These are phyloP conservation scores for Lasiosphaeris hirsuta DNA, from an alignment of 495 filamentous ascomycete genomes.

Conservation along the genomic window DNA sequence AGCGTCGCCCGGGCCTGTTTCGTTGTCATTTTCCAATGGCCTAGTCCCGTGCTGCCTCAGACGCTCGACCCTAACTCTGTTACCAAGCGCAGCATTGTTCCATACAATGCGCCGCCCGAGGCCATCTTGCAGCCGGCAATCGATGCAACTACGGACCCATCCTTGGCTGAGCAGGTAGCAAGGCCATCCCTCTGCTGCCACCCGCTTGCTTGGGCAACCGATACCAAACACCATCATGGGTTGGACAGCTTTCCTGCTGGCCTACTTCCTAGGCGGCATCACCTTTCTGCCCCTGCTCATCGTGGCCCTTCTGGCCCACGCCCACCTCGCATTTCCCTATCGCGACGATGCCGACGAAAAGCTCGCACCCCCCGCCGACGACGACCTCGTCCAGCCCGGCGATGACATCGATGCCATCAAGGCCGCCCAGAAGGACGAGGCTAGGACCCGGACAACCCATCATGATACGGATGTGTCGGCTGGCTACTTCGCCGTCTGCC, in stretches of 20 bases:
- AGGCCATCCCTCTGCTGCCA: conserved; percentile 3
- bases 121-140: conserved; percentile 8
- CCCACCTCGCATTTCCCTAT: conserved; percentile 64
- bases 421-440: conserved; percentile 41
- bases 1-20: no score
- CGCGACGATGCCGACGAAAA: conserved; percentile 33
- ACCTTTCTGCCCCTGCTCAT: conserved; percentile 82
- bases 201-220: not conserved
- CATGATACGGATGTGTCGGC: conserved; percentile 82
- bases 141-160: conserved; percentile 24
- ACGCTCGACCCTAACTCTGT: not conserved
- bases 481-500: conserved; percentile 91
- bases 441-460: conserved; percentile 39
- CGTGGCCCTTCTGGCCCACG: conserved; percentile 59
- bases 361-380: conserved; percentile 27
- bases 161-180: conserved; percentile 29
- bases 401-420: conserved; percentile 48
- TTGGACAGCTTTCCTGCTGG: conserved; percentile 64
- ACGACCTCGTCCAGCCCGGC: conserved; percentile 45
- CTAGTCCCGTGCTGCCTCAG: no score
- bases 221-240: conserved; percentile 53
- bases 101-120: conserved; percentile 5
- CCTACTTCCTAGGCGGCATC: conserved; percentile 85
- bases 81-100: not conserved
- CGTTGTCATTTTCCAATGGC: no score